Evolutionary conservation across 176 grass and related monocot species (phyloP), one percentile per base, ranked within the genome.

Genomic region (Juncus effusus): DNA sequence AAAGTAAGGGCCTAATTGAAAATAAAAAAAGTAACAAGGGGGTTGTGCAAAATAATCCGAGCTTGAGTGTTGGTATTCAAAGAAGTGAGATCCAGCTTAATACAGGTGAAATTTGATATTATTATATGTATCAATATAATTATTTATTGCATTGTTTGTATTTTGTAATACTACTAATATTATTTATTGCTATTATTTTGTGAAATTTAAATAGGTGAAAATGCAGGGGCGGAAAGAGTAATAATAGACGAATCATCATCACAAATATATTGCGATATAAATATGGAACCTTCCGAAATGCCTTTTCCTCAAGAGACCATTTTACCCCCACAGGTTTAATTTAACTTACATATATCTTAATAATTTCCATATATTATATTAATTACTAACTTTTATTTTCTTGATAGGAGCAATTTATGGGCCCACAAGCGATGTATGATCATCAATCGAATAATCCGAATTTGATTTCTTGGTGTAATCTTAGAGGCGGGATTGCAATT

Each of bases 281-380:
- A 54, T 15, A 67, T 76, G 37, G 69, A 86, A 64, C 58, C 74
- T 66, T 60, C 78, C 60, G 67, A 15, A 14, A 66, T 65, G 54
- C 54, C 53, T 56, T 87, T 82, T 70, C 57, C 84, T 61, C 71
- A 41, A 62, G 64, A 87, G 54, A 62, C 67, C 7, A 63, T 76
- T 56, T 70, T 82, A 76, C 39, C 64, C 65, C 36, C 70, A 52
- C 75, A 79, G 76, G 60, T 73, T 49, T 49, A 40, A n/a, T 59
- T 3, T 60, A 56, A 47, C 63, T 54, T 73, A 28, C 19, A 28
- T 28, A 28, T 28, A 28, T 28, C 19, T 6, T 67, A 38, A 69
- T 64, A 37, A 64, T 57, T 53, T 12, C 66, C 15, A 11, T 47
- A 64, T 40, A 52, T 3, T 51, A 35, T 61, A 16, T 79, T 50